A percentile compares a stretch with the other conserved stretches of the same genome.
Conservation (phyloP, 2,329 filamentous ascomycete genomes). For the Colletotrichum incanum region DNA sequence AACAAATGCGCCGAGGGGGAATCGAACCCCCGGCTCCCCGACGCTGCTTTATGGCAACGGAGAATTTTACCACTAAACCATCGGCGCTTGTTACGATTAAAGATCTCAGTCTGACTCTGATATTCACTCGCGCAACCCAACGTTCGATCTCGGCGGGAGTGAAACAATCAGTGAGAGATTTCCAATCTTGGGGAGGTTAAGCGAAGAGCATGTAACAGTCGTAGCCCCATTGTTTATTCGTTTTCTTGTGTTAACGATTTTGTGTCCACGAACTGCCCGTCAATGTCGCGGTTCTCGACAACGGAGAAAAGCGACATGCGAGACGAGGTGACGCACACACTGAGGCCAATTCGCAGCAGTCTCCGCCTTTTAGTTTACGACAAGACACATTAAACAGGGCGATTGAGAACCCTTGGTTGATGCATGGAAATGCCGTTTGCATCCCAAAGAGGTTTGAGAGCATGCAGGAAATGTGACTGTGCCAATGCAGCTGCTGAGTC, state of each 20-base stretch:
- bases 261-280: background rate
- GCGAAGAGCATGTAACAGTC: background rate
- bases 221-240: background rate
- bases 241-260: background rate
- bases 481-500: slow-evolving; percentile 28
- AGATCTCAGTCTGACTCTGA: accelerated
- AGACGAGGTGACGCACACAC: background rate
- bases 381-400: background rate
- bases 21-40: slow-evolving; percentile 43
- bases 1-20: slow-evolving; percentile 38
- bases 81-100: slow-evolving; percentile 13
- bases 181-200: no score
- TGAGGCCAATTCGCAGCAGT: slow-evolving; percentile 31
- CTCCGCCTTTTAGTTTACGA: background rate
- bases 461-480: slow-evolving; percentile 17
- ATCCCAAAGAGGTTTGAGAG: slow-evolving; percentile 2
- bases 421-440: background rate
- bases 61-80: slow-evolving; percentile 45
- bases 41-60: slow-evolving; percentile 41
- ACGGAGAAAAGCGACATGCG: background rate
- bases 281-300: background rate
- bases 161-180: no score
- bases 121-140: no score
- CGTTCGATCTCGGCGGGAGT: background rate
- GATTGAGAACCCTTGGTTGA: background rate